Conservation (phyloP, 2,329 filamentous ascomycete genomes). For the Thielaviopsis cerberus region DNA sequence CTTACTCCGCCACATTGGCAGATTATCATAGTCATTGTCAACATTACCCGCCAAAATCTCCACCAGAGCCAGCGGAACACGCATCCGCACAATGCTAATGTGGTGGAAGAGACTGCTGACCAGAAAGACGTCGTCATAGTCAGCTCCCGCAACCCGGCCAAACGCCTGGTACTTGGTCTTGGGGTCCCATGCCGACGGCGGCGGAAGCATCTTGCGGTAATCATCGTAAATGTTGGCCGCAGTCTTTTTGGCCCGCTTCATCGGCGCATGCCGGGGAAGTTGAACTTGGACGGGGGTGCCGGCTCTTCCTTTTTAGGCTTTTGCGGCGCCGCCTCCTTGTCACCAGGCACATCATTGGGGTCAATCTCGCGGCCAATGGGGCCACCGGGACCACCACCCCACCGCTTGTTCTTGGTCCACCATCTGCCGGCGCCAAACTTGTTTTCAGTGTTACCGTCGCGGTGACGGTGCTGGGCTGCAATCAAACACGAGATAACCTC, state of each 20-base stretch:
- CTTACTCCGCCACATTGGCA: constrained; percentile 37
- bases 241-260: constrained; percentile 35
- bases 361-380: constrained; percentile 44
- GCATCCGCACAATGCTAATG: constrained; percentile 36
- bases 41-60: constrained; percentile 31
- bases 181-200: constrained; percentile 39
- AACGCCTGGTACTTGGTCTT: constrained; percentile 40
- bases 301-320: constrained; percentile 14
- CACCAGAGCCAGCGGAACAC: constrained; percentile 36
- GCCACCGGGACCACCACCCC: constrained; percentile 44
- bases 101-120: constrained; percentile 45
- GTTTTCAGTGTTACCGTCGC: constrained; percentile 36
- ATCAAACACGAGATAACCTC: constrained; percentile 42
- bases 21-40: constrained; percentile 30
- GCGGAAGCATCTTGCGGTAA: constrained; percentile 43
- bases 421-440: constrained; percentile 39
- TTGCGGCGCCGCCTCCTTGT: constrained; percentile 24
- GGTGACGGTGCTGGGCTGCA: constrained; percentile 44
- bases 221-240: constrained; percentile 37
- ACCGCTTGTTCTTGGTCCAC: constrained; percentile 42
- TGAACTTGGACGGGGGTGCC: constrained; percentile 12
- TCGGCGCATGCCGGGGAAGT: constrained; percentile 13
- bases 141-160: constrained; percentile 27
- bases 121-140: constrained; percentile 43
- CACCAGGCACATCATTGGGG: constrained; percentile 25